Evolutionary conservation across 257 asterid genomes (phyloP).

Genomic region (Sherardia arvensis): DNA sequence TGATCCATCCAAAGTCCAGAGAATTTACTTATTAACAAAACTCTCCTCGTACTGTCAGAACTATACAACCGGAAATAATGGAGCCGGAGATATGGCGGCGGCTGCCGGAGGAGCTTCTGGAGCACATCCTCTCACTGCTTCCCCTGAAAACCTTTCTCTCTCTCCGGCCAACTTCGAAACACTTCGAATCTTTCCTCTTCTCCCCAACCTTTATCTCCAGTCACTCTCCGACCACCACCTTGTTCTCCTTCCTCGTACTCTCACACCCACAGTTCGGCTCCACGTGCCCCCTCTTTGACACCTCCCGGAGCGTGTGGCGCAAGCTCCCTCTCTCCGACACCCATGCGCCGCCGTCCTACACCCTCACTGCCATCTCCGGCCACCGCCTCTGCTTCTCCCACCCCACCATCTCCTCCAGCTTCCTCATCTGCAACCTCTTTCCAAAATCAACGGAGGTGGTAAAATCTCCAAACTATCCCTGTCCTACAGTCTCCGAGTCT

Average conservation of each 20-base stretch:
- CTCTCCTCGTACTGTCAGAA: background rate
- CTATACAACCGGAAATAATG: slow-evolving; percentile 18
- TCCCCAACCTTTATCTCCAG: slow-evolving; percentile 46
- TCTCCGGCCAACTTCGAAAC: slow-evolving; percentile 57
- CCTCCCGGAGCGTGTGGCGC: slow-evolving; percentile 37
- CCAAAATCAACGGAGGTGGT: slow-evolving; percentile 28
- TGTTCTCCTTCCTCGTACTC: slow-evolving; percentile 53
- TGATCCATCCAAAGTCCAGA: too few relatives aligned
- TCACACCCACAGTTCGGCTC: slow-evolving; percentile 49
- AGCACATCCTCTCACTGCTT: slow-evolving; percentile 43
- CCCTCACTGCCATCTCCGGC: slow-evolving; percentile 32
- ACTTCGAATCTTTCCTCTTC: slow-evolving; percentile 44
- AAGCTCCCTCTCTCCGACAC: slow-evolving; percentile 33
- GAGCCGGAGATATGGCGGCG: slow-evolving; percentile 55
- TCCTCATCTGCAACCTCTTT: slow-evolving; percentile 39
- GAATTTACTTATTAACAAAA: too few relatives aligned
- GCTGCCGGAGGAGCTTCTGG: slow-evolving; percentile 52
- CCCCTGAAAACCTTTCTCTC: slow-evolving; percentile 50
- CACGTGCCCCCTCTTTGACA: slow-evolving; percentile 38
- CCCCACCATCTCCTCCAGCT: slow-evolving; percentile 20
- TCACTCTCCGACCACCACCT: slow-evolving; percentile 26
- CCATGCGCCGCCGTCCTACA: slow-evolving; percentile 19
- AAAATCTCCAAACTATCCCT: slow-evolving; percentile 38
- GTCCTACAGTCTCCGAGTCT: slow-evolving; percentile 30
- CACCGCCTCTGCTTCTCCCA: slow-evolving; percentile 52